These are phyloP conservation scores for Apiotrichum domesticum DNA, from an alignment of 1,284 basidiomycete species.

Conservation along the genomic window DNA sequence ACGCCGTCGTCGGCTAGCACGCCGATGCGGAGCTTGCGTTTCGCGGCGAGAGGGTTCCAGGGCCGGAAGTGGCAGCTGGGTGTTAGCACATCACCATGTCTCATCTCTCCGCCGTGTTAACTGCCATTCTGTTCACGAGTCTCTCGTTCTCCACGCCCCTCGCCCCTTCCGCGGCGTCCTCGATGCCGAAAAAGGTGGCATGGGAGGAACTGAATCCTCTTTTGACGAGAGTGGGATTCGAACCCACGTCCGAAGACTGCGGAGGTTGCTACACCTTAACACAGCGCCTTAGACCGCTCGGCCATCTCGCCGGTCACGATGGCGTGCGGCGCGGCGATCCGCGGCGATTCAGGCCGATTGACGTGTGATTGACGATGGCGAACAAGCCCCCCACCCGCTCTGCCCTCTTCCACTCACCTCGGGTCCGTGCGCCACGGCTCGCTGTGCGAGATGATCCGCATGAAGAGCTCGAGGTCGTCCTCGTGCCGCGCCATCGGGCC, in stretches of 20 bases:
- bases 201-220: slow-evolving; percentile 9
- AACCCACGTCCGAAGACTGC: slow-evolving; percentile 44
- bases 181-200: too few relatives aligned
- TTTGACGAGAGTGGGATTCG: slow-evolving; percentile 37
- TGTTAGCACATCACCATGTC: background rate
- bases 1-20: background rate
- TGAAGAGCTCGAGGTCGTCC: slow-evolving; percentile 38
- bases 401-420: background rate
- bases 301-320: slow-evolving; percentile 14
- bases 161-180: too few relatives aligned
- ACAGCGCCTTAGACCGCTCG: slow-evolving; percentile 23
- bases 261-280: slow-evolving; percentile 12
- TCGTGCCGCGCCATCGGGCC: slow-evolving; percentile 39
- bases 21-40: slow-evolving; percentile 7
- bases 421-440: slow-evolving; percentile 26
- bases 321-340: too few relatives aligned
- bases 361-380: too few relatives aligned
- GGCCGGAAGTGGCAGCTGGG: background rate
- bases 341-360: too few relatives aligned
- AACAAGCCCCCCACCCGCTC: too few relatives aligned
- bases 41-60: background rate
- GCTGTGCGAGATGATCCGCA: slow-evolving; percentile 29
- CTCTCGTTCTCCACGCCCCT: too few relatives aligned
- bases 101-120: too few relatives aligned
- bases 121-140: too few relatives aligned